These are phyloP conservation scores for Pezicula carpinea DNA, from an alignment of 2,329 filamentous ascomycete genomes.

Conservation along the genomic window DNA sequence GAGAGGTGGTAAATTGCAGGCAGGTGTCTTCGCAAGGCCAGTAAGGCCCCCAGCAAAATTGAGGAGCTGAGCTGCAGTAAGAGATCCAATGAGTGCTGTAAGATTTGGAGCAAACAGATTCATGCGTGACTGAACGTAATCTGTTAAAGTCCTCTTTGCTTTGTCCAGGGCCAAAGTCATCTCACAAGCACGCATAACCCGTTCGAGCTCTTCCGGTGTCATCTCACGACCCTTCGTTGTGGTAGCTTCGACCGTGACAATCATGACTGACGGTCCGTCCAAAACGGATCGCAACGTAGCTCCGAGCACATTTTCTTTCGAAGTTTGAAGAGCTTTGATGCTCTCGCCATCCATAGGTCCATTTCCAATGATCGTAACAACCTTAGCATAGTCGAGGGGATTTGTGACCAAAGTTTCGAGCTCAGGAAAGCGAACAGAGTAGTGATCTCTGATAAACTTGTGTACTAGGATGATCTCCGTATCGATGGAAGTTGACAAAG, in stretches of 20 bases:
- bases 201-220: slow-evolving; percentile 66
- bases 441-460: slow-evolving; percentile 95
- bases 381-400: slow-evolving; percentile 91
- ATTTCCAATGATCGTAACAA: slow-evolving; percentile 89
- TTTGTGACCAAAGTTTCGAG: slow-evolving; percentile 86
- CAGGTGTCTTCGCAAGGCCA: slow-evolving; percentile 84
- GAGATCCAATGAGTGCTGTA: slow-evolving; percentile 82
- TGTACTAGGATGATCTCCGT: slow-evolving; percentile 90
- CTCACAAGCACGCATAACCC: slow-evolving; percentile 73
- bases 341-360: slow-evolving; percentile 76
- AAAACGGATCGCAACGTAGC: slow-evolving; percentile 74
- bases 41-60: slow-evolving; percentile 88
- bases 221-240: slow-evolving; percentile 80
- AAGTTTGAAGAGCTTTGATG: slow-evolving; percentile 74
- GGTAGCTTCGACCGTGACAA: slow-evolving; percentile 90
- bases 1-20: slow-evolving; percentile 87
- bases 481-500: slow-evolving; percentile 85
- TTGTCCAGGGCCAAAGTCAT: slow-evolving; percentile 85
- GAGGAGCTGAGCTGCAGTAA: slow-evolving; percentile 93
- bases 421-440: slow-evolving; percentile 89
- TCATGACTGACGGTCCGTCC: slow-evolving; percentile 88
- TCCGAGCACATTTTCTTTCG: slow-evolving; percentile 72
- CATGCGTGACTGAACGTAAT: slow-evolving; percentile 97
- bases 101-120: slow-evolving; percentile 92
- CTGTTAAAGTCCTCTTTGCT: slow-evolving; percentile 80